Evolutionary conservation across 2,329 filamentous ascomycete species (phyloP), one percentile per base, ranked within the genome.

Genomic region (Aureobasidium sp.): DNA sequence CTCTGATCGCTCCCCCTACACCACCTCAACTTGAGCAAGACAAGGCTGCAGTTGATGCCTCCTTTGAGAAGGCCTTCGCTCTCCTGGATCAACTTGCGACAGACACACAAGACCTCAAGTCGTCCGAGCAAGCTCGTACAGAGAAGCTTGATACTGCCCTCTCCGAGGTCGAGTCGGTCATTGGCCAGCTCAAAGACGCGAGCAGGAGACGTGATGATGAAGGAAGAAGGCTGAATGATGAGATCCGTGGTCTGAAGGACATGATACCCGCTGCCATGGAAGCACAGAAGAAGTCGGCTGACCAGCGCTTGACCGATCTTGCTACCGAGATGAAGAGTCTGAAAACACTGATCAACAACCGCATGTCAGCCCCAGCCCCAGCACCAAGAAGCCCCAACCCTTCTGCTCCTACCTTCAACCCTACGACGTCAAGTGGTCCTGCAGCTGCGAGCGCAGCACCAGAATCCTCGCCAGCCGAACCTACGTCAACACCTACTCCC

Each of bases 21-120:
- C 90, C 91, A 10, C 91, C 95, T 62, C 91, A 96, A 71, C 81
- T 99, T 9, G 91, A 97, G 71, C 88, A 95, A 73, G 94, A 99
- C 74, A 99, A 99, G 76, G 86, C 90, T 65, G 85, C 86, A 41
- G 92, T 99, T 62, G 92, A 97, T 73, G 91, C 92, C 66, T 89
- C 93, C 63, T 99, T 99, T 74, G 89, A 94, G 68, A 90, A 89
- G 69, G 91, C 93, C 2, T 99, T 99, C 73, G 81, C 87, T 21
- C 83, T 97, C 13, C 86, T 99, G 11, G 94, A 99, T 63, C 94
- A 97, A 72, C 83, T 99, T 1, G 85, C 90, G 41, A 89, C 90
- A 68, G 95, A 99, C 73, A 99, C 94, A 0, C 86, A 91, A 59
- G 83, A 86, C 9, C 83, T 99, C 63, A 99, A 99, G 77, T 82